Evolutionary conservation across 352 stramenopile species (phyloP).

Genomic region (Phytopythium chamaehyphon): DNA sequence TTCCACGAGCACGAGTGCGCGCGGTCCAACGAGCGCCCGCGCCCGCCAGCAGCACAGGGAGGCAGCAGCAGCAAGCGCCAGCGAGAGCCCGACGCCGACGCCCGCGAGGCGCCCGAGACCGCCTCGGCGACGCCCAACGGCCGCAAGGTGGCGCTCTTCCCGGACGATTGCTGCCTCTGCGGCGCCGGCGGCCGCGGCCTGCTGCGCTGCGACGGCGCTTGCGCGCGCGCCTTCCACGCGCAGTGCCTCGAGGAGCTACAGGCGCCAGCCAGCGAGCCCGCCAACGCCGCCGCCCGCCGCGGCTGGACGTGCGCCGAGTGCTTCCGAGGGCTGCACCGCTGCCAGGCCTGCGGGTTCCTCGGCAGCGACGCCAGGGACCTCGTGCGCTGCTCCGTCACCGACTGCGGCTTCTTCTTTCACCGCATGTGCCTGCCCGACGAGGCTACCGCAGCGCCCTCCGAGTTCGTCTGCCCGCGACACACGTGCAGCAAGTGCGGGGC

Average conservation of each 20-base stretch:
- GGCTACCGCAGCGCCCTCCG: constrained; percentile 10
- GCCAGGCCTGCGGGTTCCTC: constrained; percentile 66
- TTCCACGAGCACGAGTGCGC: constrained; percentile 82
- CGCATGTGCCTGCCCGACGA: constrained; percentile 22
- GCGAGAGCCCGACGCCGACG: constrained; percentile 13
- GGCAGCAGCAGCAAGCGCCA: constrained; percentile 25
- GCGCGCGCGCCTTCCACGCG: constrained; percentile 55
- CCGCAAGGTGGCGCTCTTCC: constrained; percentile 39
- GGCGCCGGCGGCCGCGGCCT: constrained; percentile 41
- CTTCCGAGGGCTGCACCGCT: constrained; percentile 46
- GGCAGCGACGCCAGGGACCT: constrained; percentile 53
- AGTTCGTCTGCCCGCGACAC: constrained; percentile 58
- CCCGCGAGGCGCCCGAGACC: neutral
- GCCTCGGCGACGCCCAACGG: neutral
- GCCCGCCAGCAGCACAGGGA: neutral
- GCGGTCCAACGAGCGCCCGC: constrained; percentile 39
- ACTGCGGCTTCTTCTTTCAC: constrained; percentile 69
- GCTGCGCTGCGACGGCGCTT: constrained; percentile 50
- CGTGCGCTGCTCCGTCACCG: constrained; percentile 35
- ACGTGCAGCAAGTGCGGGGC: constrained; percentile 41
- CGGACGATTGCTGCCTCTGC: constrained; percentile 56
- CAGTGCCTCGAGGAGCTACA: constrained; percentile 58
- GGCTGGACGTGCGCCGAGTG: constrained; percentile 72
- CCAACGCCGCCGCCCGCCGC: constrained; percentile 23
- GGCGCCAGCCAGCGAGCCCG: constrained; percentile 9